Conservation (phyloP, 2,329 filamentous ascomycete genomes). For the Aspergillus nomiae region DNA sequence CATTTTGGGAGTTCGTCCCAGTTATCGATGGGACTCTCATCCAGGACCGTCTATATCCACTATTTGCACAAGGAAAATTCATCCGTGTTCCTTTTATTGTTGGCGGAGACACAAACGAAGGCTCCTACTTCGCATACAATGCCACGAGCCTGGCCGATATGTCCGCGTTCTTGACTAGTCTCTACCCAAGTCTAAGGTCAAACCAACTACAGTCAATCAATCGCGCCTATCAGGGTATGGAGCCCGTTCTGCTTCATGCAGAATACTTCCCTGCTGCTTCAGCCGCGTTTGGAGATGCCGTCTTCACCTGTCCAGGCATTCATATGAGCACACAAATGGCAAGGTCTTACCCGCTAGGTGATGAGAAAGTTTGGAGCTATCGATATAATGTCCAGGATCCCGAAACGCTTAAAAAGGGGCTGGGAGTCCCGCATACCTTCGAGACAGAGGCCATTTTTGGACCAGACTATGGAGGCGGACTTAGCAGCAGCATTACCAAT, state of each 20-base stretch:
- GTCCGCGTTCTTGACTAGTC: conserved; percentile 56
- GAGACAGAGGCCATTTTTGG: conserved; percentile 33
- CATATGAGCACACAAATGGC: conserved; percentile 40
- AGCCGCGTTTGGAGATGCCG: conserved; percentile 48
- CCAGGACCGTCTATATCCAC: conserved; percentile 52
- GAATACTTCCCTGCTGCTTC: conserved; percentile 43
- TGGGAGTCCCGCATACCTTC: conserved; percentile 42
- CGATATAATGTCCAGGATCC: conserved; percentile 50
- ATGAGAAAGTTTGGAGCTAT: conserved; percentile 48
- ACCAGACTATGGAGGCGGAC: conserved; percentile 33
- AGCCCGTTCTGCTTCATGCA: conserved; percentile 32
- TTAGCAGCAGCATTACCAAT: conserved; percentile 34
- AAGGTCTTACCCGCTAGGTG: conserved; percentile 15
- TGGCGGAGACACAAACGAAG: conserved; percentile 49
- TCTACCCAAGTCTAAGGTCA: conserved; percentile 57
- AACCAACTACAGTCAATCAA: conserved; percentile 53
- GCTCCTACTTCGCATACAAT: conserved; percentile 47
- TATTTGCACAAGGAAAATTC: conserved; percentile 54
- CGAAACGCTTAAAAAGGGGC: conserved; percentile 36
- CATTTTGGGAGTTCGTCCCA: conserved; percentile 58
- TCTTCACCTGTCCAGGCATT: conserved; percentile 50
- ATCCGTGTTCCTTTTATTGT: conserved; percentile 58
- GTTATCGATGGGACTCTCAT: conserved; percentile 59
- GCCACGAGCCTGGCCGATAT: conserved; percentile 51
- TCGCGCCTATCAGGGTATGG: conserved; percentile 52